A percentile compares a stretch with the other conserved stretches of the same genome.
These are phyloP conservation scores for Onygenales sp. DNA, from an alignment of 2,329 filamentous ascomycete species.

Conservation along the genomic window DNA sequence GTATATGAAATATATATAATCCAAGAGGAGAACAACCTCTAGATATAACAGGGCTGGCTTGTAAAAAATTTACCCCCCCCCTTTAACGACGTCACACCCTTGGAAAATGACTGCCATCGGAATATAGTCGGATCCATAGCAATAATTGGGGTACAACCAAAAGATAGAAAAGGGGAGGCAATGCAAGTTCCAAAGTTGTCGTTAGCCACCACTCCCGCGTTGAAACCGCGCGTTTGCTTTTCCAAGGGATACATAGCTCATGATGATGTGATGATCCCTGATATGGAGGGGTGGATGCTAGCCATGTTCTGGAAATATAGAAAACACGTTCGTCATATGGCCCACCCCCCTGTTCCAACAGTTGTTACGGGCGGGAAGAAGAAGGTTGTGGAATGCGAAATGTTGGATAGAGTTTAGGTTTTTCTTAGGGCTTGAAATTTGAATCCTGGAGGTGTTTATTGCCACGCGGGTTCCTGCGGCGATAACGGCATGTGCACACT, in stretches of 20 bases:
- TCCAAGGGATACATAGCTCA: not conserved
- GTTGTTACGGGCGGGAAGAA: too few relatives aligned
- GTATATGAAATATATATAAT: not conserved
- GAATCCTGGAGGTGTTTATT: too few relatives aligned
- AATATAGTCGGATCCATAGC: not conserved
- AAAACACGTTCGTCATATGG: not conserved
- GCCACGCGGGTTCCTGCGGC: too few relatives aligned
- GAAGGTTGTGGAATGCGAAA: too few relatives aligned
- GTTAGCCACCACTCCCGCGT: not conserved
- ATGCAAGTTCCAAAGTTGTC: not conserved
- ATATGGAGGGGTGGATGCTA: not conserved
- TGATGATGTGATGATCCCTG: not conserved
- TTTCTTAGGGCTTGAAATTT: too few relatives aligned
- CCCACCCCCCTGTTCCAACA: not conserved
- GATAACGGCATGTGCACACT: too few relatives aligned
- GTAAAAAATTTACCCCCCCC: not conserved
- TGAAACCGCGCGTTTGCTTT: not conserved
- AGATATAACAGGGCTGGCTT: not conserved
- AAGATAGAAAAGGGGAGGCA: not conserved
- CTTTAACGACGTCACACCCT: not conserved
- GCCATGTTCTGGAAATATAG: not conserved
- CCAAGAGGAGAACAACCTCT: not conserved
- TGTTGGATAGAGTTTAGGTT: too few relatives aligned
- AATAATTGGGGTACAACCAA: not conserved
- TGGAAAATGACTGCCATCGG: not conserved